A percentile compares a stretch with the other conserved stretches of the same genome.
Evolutionary conservation across 257 asterid genomes (phyloP).

Genomic region (Fraxinus americana): DNA sequence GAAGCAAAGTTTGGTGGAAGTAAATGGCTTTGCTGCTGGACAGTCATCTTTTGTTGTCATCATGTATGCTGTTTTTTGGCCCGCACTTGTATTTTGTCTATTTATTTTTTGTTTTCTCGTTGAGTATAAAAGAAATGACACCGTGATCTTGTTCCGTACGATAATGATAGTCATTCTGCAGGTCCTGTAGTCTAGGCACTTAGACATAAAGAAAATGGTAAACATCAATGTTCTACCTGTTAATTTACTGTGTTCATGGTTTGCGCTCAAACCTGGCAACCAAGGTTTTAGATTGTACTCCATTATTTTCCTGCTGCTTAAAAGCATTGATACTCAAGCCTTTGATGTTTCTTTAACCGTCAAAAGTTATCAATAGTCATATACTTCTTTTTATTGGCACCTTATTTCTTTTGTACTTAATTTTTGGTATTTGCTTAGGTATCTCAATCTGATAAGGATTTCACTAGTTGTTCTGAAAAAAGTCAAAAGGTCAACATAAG

Average conservation of each 20-base stretch:
- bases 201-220: neutral
- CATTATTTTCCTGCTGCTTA: slow-evolving; percentile 7
- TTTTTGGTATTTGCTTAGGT: slow-evolving; percentile 43
- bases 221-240: slow-evolving; percentile 1
- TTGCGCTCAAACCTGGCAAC: neutral
- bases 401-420: slow-evolving; percentile 6
- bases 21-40: neutral
- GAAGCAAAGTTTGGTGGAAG: neutral
- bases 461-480: slow-evolving; percentile 33
- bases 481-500: slow-evolving; percentile 35
- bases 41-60: neutral
- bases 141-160: neutral
- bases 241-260: neutral
- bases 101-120: neutral
- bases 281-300: neutral
- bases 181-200: neutral
- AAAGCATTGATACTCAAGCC: neutral
- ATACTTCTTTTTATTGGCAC: slow-evolving; percentile 11
- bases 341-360: slow-evolving; percentile 13
- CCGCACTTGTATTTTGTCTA: neutral
- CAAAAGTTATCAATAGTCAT: slow-evolving; percentile 12
- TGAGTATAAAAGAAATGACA: neutral
- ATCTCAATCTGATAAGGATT: slow-evolving; percentile 38
- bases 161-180: neutral
- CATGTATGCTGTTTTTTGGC: neutral